Percentiles rank a stretch among this genome's conserved stretches.
Evolutionary conservation across 148 eudicot species (phyloP).

Genomic region (Polygonum aviculare): DNA sequence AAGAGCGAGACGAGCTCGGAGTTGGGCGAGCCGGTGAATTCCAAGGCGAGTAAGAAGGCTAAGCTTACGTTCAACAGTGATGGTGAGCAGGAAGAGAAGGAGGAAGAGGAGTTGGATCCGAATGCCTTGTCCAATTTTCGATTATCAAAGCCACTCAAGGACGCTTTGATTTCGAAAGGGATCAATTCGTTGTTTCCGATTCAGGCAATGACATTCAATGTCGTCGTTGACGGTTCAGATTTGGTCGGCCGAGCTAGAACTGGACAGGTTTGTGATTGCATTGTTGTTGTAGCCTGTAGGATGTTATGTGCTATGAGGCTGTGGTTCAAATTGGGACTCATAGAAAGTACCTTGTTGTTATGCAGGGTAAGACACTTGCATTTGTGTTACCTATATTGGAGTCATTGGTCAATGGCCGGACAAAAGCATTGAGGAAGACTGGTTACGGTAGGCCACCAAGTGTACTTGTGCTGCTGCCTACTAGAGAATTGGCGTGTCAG

Average conservation of each 20-base stretch:
- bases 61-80: conserved; percentile 6
- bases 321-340: no score
- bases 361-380: conserved; percentile 96
- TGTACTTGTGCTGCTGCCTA: conserved; percentile 81
- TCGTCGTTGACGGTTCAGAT: conserved; percentile 65
- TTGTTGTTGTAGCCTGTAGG: not conserved
- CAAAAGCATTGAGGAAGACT: conserved; percentile 43
- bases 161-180: conserved; percentile 51
- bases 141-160: conserved; percentile 57
- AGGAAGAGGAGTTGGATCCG: conserved; percentile 32
- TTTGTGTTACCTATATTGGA: conserved; percentile 91
- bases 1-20: conserved; percentile 43
- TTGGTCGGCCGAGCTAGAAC: conserved; percentile 90
- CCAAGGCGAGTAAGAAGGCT: conserved; percentile 15
- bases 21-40: conserved; percentile 37
- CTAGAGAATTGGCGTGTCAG: conserved; percentile 93
- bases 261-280: conserved; percentile 59
- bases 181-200: conserved; percentile 77
- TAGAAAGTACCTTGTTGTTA: not conserved
- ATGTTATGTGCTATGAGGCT: not conserved
- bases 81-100: conserved; percentile 21
- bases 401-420: conserved; percentile 71
- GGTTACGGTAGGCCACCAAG: conserved; percentile 78
- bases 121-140: conserved; percentile 63
- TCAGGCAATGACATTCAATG: conserved; percentile 80